Evolutionary conservation across 441 rosid species (phyloP), one percentile per base, ranked within the genome.

Genomic region (Biscutella laevigata): DNA sequence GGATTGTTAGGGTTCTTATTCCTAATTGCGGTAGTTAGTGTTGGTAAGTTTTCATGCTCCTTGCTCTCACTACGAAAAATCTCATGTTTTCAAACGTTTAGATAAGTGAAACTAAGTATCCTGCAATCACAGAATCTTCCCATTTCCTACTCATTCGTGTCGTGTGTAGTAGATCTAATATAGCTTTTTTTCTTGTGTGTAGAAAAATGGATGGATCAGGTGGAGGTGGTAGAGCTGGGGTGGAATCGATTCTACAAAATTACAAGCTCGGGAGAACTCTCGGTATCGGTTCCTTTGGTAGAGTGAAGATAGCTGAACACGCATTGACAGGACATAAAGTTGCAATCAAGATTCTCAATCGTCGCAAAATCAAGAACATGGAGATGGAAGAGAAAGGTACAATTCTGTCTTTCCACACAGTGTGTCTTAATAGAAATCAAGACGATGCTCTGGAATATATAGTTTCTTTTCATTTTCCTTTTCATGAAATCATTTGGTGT

Each of bases 211-310:
- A 91, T 66, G 95, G 80, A 57, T 52, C 84, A n/a, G n/a, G n/a
- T n/a, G n/a, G n/a, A 29, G 53, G 71, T 45, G 71, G 69, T 60
- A 77, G 86, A 45, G 72, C 81, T 37, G 77, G 78, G 34, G 82
- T 67, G 41, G 95, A 88, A 53, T 62, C 71, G 67, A 72, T 64
- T 59, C 69, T 86, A 49, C 78, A 77, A 9, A 88, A 86, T 64
- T 92, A 92, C 70, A 92, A 79, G 79, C 86, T 92, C 32, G 96
- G 95, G 24, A 88, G 78, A 71, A 88, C 91, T 55, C 90, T 88
- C 33, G 98, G 98, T 56, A 86, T 88, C n/a, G 98, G 98, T 62
- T 78, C 98, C n/a, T 92, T 92, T 61, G 92, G 98, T 20, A 83
- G 86, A 77, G 98, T 92, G 44, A 92, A 88, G 75, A 80, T 88